Conservation (phyloP, 352 stramenopile genomes). For the Phytopythium mirpurense region DNA sequence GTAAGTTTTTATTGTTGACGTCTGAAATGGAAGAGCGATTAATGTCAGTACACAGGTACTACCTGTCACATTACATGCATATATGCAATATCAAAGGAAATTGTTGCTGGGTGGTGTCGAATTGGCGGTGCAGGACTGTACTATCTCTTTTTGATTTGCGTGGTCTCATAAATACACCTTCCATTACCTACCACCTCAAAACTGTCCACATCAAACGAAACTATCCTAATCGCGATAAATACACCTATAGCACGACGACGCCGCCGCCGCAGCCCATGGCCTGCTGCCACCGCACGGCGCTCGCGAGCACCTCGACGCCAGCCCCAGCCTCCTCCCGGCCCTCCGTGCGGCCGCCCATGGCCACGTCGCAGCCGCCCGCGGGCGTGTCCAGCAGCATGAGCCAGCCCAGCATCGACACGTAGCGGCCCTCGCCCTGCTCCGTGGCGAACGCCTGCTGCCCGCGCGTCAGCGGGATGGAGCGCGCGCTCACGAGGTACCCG, state of each 20-base stretch:
- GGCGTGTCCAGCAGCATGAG: slow-evolving; percentile 35
- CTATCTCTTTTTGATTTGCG: slow-evolving; percentile 4
- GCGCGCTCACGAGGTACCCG: slow-evolving; percentile 34
- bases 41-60: too few relatives aligned
- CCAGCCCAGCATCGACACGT: slow-evolving; percentile 27
- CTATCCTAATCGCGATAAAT: slow-evolving; percentile 5
- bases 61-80: too few relatives aligned
- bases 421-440: slow-evolving; percentile 15
- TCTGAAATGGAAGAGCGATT: too few relatives aligned
- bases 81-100: too few relatives aligned
- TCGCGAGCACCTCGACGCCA: background rate
- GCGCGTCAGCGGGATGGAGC: slow-evolving; percentile 27
- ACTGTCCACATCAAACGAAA: slow-evolving; percentile 6
- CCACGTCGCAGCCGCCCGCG: slow-evolving; percentile 32
- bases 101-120: too few relatives aligned
- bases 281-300: slow-evolving; percentile 32
- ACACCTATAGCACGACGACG: background rate
- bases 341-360: slow-evolving; percentile 23
- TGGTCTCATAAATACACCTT: slow-evolving; percentile 8
- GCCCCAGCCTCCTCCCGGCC: slow-evolving; percentile 2
- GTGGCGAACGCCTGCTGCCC: slow-evolving; percentile 28
- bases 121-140: too few relatives aligned
- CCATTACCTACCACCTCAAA: background rate
- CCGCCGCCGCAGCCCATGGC: slow-evolving; percentile 20
- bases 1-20: too few relatives aligned